Base-by-base conservation (phyloP, 1,284 basidiomycete species). In the Ustilago cynodontis region DNA sequence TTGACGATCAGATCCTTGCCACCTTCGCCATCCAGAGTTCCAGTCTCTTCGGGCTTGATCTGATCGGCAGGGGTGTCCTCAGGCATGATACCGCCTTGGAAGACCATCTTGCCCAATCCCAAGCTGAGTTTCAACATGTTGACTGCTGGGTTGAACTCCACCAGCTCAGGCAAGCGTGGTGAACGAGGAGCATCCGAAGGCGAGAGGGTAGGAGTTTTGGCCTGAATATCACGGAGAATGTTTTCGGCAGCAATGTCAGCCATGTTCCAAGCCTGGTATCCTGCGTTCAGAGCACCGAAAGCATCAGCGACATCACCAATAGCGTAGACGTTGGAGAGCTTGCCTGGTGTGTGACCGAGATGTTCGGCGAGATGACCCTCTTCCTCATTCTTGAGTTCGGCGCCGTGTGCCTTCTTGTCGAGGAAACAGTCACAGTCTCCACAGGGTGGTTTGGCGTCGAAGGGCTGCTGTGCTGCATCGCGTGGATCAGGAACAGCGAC, bases 251-350 rank as follows among this genome's bases (percentile, higher is more conserved):
- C 84, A 3, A 83, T 60, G 51, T 86, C 84, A 11, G 82, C 84
- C 84, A 85, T 85, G 50, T 65, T 77, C 84, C 84, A 86, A 1
- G 84, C 84, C 61, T 85, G 83, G 62, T 85, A 85, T 10, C 84
- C 84, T 0, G 84, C 84, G 49, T 86, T 86, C 39, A 86, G 59
- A 2, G 84, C 82, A 18, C 84, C 84, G 60, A 85, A 86, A 4
- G 83, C 84, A 65, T 86, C 82, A 2, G 82, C 84, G 1, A 77
- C 72, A 55, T 86, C 84, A 37, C 84, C 84, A 31, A 86, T 84
- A 0, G 83, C 84, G 53, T 85, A 86, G 20, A 85, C 75, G 58
- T 85, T 80, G 37, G 55, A 47, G 26, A 81, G 66, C 59, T 59
- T 66, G 18, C 66, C 67, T 8, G 69, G 58, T 20, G 57, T 63